Evolutionary conservation across 805 yeast species (phyloP).

Genomic region (Saturnispora diversa): DNA sequence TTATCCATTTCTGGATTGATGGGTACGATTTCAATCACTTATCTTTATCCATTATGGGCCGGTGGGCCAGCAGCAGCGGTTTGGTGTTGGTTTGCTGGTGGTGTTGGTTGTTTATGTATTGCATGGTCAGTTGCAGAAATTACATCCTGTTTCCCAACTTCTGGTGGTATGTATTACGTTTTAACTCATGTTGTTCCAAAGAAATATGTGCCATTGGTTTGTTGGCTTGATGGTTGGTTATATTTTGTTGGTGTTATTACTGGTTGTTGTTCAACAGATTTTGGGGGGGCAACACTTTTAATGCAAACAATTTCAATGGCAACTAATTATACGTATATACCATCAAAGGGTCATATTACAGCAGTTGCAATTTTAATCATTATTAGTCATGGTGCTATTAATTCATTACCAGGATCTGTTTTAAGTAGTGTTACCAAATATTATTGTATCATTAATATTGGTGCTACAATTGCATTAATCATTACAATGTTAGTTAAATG

Average conservation of each 20-base stretch:
- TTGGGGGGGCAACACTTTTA: slow-evolving; percentile 43
- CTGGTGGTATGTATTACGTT: slow-evolving; percentile 45
- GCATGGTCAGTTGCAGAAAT: slow-evolving; percentile 45
- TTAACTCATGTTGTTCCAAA: slow-evolving; percentile 43
- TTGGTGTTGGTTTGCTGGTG: slow-evolving; percentile 57
- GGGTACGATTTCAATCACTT: slow-evolving; percentile 54
- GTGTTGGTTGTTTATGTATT: slow-evolving; percentile 44
- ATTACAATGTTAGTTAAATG: slow-evolving; percentile 49
- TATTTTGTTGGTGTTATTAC: slow-evolving; percentile 42
- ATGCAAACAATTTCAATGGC: slow-evolving; percentile 38
- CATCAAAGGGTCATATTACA: slow-evolving; percentile 38
- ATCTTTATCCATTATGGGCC: slow-evolving; percentile 37
- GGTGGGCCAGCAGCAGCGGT: slow-evolving; percentile 59
- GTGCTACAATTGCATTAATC: slow-evolving; percentile 42
- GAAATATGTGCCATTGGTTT: slow-evolving; percentile 40
- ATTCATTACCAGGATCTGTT: slow-evolving; percentile 44
- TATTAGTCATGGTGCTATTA: slow-evolving; percentile 40
- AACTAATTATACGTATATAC: slow-evolving; percentile 31
- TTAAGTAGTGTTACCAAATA: slow-evolving; percentile 44
- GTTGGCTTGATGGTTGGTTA: slow-evolving; percentile 49
- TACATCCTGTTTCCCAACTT: slow-evolving; percentile 45
- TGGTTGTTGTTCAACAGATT: slow-evolving; percentile 45
- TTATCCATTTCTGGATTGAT: slow-evolving; percentile 57
- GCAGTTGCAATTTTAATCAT: slow-evolving; percentile 46
- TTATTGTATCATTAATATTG: slow-evolving; percentile 42